Conservation (phyloP, 2,329 filamentous ascomycete genomes). For the Ascochyta rabiei region DNA sequence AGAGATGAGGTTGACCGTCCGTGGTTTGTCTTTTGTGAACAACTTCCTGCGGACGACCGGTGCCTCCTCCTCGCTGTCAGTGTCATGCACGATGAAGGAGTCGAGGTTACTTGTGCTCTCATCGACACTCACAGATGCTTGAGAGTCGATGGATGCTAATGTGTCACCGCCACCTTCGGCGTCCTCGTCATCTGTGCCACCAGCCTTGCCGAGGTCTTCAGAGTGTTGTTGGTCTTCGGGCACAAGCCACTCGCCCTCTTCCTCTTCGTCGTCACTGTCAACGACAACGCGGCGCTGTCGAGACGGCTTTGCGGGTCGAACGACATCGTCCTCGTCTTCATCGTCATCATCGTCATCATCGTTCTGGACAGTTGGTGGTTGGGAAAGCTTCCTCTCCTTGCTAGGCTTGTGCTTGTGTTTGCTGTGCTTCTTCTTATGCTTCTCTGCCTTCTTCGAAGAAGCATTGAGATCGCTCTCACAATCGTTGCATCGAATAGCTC, state of each 20-base stretch:
- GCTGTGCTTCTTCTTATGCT: slow-evolving; percentile 53
- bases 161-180: slow-evolving; percentile 85
- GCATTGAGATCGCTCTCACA: slow-evolving; percentile 77
- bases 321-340: slow-evolving; percentile 19
- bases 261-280: slow-evolving; percentile 71
- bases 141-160: slow-evolving; percentile 73
- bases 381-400: slow-evolving; percentile 52
- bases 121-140: slow-evolving; percentile 65
- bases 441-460: slow-evolving; percentile 49
- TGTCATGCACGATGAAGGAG: slow-evolving; percentile 47
- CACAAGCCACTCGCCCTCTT: slow-evolving; percentile 81
- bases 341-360: slow-evolving; percentile 43
- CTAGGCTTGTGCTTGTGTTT: slow-evolving; percentile 45
- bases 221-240: slow-evolving; percentile 67
- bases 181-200: slow-evolving; percentile 86
- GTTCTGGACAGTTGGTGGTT: slow-evolving; percentile 36
- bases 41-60: slow-evolving; percentile 34
- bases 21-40: slow-evolving; percentile 48
- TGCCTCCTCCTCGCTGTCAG: slow-evolving; percentile 48
- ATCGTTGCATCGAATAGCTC: slow-evolving; percentile 69
- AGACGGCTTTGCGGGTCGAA: slow-evolving; percentile 22
- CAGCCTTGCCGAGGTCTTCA: slow-evolving; percentile 73
- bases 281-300: slow-evolving; percentile 55
- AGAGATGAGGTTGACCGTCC: slow-evolving; percentile 61
- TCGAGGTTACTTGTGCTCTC: slow-evolving; percentile 47